Evolutionary conservation across 106 monocot genomes (phyloP), one percentile per base, ranked within the genome.

Genomic region (Platanthera zijinensis): DNA sequence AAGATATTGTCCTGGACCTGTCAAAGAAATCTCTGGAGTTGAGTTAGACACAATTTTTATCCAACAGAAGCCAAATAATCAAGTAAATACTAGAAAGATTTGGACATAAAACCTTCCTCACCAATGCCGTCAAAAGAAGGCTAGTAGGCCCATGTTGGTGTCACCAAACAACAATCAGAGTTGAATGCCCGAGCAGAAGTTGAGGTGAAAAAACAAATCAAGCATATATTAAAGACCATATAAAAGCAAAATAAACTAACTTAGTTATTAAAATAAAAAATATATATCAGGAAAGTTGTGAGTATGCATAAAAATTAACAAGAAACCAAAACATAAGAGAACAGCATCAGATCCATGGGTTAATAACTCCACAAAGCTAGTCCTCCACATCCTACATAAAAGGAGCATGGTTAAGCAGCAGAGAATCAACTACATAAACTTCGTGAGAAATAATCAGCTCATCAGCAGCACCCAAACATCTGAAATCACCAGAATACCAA

Each of bases 401-500:
- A 72, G 6, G 51, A 72, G 2, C 14, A 72, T 19, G 72, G 32
- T 72, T 72, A 72, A 72, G 72, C 46, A 72, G 66, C 5, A 21
- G 6, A 21, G 21, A 72, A 72, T 46, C 72, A 72, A 51, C 51
- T 50, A 72, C 72, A 72, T 69, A 71, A 68, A 73, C 73, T 71
- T 18, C 47, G 73, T 30, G 49, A 47, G 22, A 59, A 15, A 46
- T 30, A 48, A 73, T 49, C 18, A 32, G 10, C 39, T 73, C 48
- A 52, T 70, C 21, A 32, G 66, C 22, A 19, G 22, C 32, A 50
- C 71, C 18, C 53, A 63, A 74, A 19, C 73, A 78, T 84, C 90
- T 87, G 90, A 87, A 90, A 39, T 39, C 39, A 39, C 2, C 79
- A 82, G 78, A 86, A 86, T 74, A 85, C 82, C 83, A 90, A 87